Conservation (phyloP, 2,329 filamentous ascomycete genomes). For the Aspergillus felis region DNA sequence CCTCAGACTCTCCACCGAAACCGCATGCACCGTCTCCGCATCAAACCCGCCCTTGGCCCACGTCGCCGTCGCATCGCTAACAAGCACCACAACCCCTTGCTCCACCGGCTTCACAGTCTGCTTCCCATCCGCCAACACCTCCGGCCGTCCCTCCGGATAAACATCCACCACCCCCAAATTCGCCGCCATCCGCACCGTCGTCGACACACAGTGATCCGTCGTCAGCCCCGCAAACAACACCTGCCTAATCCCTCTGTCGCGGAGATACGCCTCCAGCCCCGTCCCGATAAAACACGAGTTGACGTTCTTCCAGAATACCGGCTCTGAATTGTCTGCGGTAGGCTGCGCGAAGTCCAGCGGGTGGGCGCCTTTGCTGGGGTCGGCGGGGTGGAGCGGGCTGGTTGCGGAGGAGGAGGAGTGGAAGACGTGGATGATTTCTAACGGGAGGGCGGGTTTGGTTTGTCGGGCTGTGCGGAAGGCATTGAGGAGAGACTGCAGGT, state of each 20-base stretch:
- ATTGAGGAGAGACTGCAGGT: constrained; percentile 37
- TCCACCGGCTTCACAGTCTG: constrained; percentile 17
- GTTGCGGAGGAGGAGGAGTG: constrained; percentile 38
- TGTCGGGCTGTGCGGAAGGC: constrained; percentile 30
- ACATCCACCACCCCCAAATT: constrained; percentile 44
- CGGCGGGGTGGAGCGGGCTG: constrained; percentile 36
- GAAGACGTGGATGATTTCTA: constrained; percentile 44
- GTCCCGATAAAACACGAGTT: constrained; percentile 49
- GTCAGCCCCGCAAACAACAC: constrained; percentile 43
- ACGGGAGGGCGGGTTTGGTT: constrained; percentile 3
- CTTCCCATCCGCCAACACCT: constrained; percentile 16
- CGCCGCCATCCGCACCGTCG: constrained; percentile 46
- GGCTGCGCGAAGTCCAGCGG: constrained; percentile 30
- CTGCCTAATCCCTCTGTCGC: constrained; percentile 31
- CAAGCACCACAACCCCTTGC: constrained; percentile 38
- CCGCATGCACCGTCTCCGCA: constrained; percentile 45
- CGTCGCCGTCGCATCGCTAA: constrained; percentile 47
- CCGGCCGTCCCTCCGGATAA: constrained; percentile 13
- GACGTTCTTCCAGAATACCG: constrained; percentile 42
- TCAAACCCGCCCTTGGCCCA: constrained; percentile 43
- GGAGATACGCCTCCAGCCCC: constrained; percentile 36
- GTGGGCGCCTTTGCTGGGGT: constrained; percentile 22
- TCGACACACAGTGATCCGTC: constrained; percentile 50
- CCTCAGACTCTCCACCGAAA: constrained; percentile 43
- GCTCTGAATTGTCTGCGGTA: constrained; percentile 31